Base-by-base conservation (phyloP, 2,329 filamentous ascomycete genomes). In the Pseudogymnoascus sp. region DNA sequence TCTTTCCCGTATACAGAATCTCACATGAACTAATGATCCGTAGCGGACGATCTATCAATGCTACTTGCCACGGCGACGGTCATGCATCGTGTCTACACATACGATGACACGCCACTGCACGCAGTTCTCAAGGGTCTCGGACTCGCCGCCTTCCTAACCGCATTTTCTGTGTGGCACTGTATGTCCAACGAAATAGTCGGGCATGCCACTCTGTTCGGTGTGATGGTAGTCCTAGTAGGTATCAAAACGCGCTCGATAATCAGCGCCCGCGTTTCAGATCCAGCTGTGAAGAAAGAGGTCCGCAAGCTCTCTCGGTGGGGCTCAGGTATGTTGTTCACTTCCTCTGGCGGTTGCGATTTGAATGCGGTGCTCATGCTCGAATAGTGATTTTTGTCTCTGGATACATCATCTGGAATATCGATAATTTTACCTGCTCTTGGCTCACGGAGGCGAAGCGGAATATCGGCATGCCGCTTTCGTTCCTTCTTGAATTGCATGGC, bases 1-100 rank as follows among this genome's bases (percentile, higher is more conserved):
- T 25, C 80, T 77, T 73, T 75, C 57, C 58, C 5, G 22, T 57
- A 14, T 35, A 0, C 41, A n/a, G 20, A 25, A 41, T 4, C 38
- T 12, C 15, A 28, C 58, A 14, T n/a, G 41, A 58, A 58, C 58
- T 64, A 33, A 58, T 35, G 57, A 25, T 6, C 3, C 22, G 1
- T 12, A 69, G 76, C 75, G 64, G 82, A 85, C 65, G 82, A 85
- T 66, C 71, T 84, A n/a, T 79, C 80, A 60, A 84, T 84, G 82
- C 76, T 84, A 30, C 70, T 80, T 11, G 75, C 83, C 4, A 76
- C 76, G 20, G 80, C 78, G 63, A 74, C 80, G 0, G 75, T 84
- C 60, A 73, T 84, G 4, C 79, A 82, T 57, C 77, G 78, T 57
- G 70, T 79, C 4, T 75, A 77, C 61, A 78, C 77, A 11, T 73